A percentile compares a stretch with the other conserved stretches of the same genome.
Evolutionary conservation across 495 filamentous ascomycete species (phyloP).

Genomic region (Geopyxis carbonaria): DNA sequence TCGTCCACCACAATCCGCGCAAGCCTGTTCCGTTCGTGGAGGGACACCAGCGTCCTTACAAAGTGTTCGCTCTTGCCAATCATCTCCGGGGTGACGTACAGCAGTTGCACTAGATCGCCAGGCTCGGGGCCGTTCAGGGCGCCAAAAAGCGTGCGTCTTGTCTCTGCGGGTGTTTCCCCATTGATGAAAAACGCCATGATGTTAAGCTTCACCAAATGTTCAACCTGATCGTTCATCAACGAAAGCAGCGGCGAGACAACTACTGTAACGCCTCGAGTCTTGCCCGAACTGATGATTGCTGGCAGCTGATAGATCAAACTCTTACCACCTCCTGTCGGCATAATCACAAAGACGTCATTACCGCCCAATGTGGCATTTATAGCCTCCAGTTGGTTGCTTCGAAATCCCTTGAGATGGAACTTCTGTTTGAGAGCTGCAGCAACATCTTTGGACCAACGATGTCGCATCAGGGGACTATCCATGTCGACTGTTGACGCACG

Average conservation of each 20-base stretch:
- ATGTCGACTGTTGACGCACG: slow-evolving; percentile 18
- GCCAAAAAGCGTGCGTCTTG: slow-evolving; percentile 42
- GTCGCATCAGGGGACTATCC: slow-evolving; percentile 30
- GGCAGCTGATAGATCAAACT: slow-evolving; percentile 94
- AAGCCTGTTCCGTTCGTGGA: slow-evolving; percentile 49
- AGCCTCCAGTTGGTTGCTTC: slow-evolving; percentile 82
- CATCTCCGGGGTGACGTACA: slow-evolving; percentile 97
- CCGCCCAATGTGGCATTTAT: slow-evolving; percentile 82
- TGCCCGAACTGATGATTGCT: slow-evolving; percentile 63
- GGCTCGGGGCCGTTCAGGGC: slow-evolving; percentile 41
- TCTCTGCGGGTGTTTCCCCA: slow-evolving; percentile 42
- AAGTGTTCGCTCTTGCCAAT: slow-evolving; percentile 57
- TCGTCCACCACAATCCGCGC: slow-evolving; percentile 94
- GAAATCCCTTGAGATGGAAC: slow-evolving; percentile 71
- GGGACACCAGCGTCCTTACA: slow-evolving; percentile 38
- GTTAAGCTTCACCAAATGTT: slow-evolving; percentile 54
- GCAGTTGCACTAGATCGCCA: slow-evolving; percentile 56
- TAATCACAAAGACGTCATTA: slow-evolving; percentile 80
- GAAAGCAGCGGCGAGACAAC: slow-evolving; percentile 90
- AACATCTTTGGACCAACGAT: slow-evolving; percentile 76
- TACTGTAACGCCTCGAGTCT: slow-evolving; percentile 70
- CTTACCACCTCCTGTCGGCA: slow-evolving; percentile 96
- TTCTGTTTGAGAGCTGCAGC: slow-evolving; percentile 54
- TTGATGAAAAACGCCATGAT: slow-evolving; percentile 66
- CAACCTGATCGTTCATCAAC: slow-evolving; percentile 90